These are phyloP conservation scores for Lactarius indigo DNA, from an alignment of 768 basidiomycete species.

Conservation along the genomic window DNA sequence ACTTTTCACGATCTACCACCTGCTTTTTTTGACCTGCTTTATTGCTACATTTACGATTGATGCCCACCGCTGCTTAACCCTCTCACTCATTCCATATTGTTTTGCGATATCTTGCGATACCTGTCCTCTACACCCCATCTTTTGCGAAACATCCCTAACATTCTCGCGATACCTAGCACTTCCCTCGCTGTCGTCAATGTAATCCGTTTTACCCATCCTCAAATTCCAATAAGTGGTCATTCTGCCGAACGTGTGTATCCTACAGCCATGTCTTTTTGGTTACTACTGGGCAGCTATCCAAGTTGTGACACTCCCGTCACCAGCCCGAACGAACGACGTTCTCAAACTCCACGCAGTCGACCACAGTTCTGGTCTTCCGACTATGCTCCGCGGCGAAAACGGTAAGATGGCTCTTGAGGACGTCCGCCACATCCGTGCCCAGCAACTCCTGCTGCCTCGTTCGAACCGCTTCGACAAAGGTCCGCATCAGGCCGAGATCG, in stretches of 20 bases:
- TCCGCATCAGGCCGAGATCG: slow-evolving; percentile 67
- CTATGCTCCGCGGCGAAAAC: slow-evolving; percentile 88
- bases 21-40: background rate
- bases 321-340: slow-evolving; percentile 39
- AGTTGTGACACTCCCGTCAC: slow-evolving; percentile 11
- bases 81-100: slow-evolving; percentile 7
- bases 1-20: slow-evolving; percentile 13
- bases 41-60: slow-evolving; percentile 21
- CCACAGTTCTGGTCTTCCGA: slow-evolving; percentile 60
- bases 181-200: slow-evolving; percentile 16
- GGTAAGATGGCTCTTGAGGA: slow-evolving; percentile 73
- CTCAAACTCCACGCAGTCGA: slow-evolving; percentile 70
- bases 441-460: slow-evolving; percentile 58
- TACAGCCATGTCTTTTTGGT: background rate
- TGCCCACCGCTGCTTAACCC: slow-evolving; percentile 2
- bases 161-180: slow-evolving; percentile 19
- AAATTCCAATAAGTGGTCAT: background rate
- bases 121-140: slow-evolving; percentile 10
- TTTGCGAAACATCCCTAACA: slow-evolving; percentile 11
- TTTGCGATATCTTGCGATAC: slow-evolving; percentile 26
- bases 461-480: slow-evolving; percentile 75
- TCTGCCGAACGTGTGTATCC: background rate
- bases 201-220: background rate
- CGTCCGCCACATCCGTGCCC: slow-evolving; percentile 63
- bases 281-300: background rate